phyloP scores from a whole-genome alignment of 1,284 basidiomycete species.

The Moesziomyces globuligerus region DNA sequence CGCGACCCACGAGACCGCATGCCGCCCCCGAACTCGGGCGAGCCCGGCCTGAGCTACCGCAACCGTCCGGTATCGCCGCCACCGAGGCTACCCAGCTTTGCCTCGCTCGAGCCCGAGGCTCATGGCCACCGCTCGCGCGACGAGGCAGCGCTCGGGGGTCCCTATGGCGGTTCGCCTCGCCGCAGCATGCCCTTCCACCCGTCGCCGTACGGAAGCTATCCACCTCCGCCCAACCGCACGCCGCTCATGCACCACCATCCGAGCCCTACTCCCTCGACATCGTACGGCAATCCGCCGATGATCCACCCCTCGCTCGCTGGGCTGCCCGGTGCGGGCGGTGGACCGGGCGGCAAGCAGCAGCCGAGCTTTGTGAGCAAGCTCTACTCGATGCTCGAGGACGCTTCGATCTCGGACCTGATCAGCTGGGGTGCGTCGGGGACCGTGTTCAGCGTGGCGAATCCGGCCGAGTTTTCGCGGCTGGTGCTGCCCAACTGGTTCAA shows the following conservation, averaged over 20 bases:
- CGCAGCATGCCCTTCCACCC: constrained; percentile 27
- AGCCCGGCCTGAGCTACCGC: constrained; percentile 20
- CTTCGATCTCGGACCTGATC: constrained; percentile 55
- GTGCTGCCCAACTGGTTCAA: constrained; percentile 64
- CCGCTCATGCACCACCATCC: constrained; percentile 40
- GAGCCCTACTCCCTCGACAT: constrained; percentile 29
- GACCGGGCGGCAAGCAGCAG: constrained; percentile 57
- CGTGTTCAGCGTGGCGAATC: constrained; percentile 60
- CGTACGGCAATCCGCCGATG: constrained; percentile 54
- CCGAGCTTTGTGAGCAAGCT: constrained; percentile 61
- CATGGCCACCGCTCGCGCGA: constrained; percentile 26
- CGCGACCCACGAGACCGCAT: constrained; percentile 32
- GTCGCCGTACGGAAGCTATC: constrained; percentile 25
- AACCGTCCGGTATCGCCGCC: constrained; percentile 28
- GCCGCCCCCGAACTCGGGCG: constrained; percentile 23
- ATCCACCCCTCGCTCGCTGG: constrained; percentile 57
- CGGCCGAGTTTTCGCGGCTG: constrained; percentile 58
- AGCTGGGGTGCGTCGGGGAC: constrained; percentile 55
- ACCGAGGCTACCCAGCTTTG: constrained; percentile 40
- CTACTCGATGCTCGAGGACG: constrained; percentile 64
- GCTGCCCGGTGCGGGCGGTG: constrained; percentile 51
- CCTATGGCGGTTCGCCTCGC: constrained; percentile 29
- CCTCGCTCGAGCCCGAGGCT: constrained; percentile 34
- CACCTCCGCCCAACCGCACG: constrained; percentile 20
- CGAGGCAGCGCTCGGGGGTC: constrained; percentile 7